Evolutionary conservation across 495 filamentous ascomycete genomes (phyloP), one percentile per base, ranked within the genome.

Genomic region (Penicillium macrosclerotiorum): DNA sequence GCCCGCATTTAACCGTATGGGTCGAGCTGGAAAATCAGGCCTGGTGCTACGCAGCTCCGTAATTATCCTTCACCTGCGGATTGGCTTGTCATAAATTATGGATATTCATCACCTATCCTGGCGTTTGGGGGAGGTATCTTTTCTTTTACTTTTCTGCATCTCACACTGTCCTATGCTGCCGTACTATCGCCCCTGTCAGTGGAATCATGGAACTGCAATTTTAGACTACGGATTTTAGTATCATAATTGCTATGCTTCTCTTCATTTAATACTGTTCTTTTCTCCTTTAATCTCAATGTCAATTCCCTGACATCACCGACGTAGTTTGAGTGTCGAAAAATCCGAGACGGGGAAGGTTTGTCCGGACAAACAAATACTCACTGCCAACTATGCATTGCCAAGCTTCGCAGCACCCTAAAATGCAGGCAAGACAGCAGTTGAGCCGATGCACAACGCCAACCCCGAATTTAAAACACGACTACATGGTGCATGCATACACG

Each of bases 21-120:
- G n/a, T n/a, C n/a, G 56, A 53, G 56, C 47, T 57, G 37, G 47
- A 44, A 56, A 56, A 63, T 57, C n/a, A n/a, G n/a, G 63, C 64
- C 65, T 52, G 63, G 65, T 59, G 67, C 67, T 59, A 56, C 59
- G 54, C 44, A 51, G 47, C 45, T 55, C 51, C 17, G 14, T 52
- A 46, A 61, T 53, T 38, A 47, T 47, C 14, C n/a, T 42, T 42
- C 22, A 17, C 13, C 27, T 43, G 13, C 41, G 45, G 30, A 29
- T n/a, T 41, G 38, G 29, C 29, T 9, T 26, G 22, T 33, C 36
- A 35, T 37, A n/a, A n/a, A n/a, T 40, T 41, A 44, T 54, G 40
- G 20, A 43, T 37, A 42, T 38, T 40, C 45, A 63, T 48, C 42
- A 46, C 49, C 44, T 35, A 47, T 26, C 22, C n/a, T 14, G 59